phyloP scores from a whole-genome alignment of 2,329 filamentous ascomycete genomes.

The Sporothrix phasma region DNA sequence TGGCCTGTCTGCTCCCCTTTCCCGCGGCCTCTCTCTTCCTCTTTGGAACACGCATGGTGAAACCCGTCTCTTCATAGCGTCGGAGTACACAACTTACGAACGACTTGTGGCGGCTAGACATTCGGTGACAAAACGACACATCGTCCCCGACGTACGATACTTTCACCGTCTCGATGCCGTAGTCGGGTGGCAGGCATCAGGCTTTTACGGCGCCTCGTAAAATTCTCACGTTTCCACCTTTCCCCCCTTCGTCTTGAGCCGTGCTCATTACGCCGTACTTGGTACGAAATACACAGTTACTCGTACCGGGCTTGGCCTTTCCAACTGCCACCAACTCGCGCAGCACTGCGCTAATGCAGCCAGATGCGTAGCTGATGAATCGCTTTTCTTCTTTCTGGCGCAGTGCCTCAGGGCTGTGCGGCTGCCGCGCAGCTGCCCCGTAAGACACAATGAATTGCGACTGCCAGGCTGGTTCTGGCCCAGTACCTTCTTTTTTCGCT shows the following conservation, averaged over 20 bases:
- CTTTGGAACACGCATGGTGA: not conserved
- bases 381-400: not conserved
- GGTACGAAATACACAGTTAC: not conserved
- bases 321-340: not conserved
- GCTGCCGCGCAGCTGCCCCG: not conserved
- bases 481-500: not conserved
- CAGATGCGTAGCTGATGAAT: constrained; percentile 1
- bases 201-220: not conserved
- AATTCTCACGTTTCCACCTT: too few species aligned
- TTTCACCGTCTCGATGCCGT: not conserved
- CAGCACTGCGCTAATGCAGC: constrained; percentile 6
- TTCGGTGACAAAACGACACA: not conserved
- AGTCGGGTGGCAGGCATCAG: constrained; percentile 2
- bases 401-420: not conserved
- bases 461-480: not conserved
- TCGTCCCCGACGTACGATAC: not conserved
- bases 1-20: constrained; percentile 3
- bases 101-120: not conserved
- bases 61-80: constrained; percentile 3
- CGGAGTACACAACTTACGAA: not conserved
- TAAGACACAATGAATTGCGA: not conserved
- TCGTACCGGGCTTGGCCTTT: not conserved
- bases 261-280: not conserved
- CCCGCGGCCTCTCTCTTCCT: not conserved
- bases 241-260: too few species aligned